phyloP scores from a whole-genome alignment of 2,329 filamentous ascomycete species.

The Orbilia blumenaviensis region DNA sequence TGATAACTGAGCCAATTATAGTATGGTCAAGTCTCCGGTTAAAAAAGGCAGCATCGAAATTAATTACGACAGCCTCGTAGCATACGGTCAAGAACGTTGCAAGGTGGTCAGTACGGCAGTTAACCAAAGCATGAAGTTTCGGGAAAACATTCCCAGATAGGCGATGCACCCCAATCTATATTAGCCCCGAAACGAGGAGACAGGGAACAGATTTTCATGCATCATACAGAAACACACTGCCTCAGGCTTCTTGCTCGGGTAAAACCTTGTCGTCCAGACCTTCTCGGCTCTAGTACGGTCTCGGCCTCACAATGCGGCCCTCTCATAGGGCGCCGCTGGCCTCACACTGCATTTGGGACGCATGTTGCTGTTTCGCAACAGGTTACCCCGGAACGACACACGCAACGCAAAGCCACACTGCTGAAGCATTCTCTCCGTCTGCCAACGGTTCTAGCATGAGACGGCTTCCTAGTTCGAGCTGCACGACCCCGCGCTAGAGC shows the following conservation, averaged over 20 bases:
- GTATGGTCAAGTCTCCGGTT: neutral
- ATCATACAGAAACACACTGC: neutral
- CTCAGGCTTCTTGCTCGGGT: constrained; percentile 3
- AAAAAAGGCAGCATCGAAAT: neutral
- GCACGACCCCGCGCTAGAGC: constrained; percentile 2
- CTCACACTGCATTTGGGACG: neutral
- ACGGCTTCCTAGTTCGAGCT: constrained; percentile 12
- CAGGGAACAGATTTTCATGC: constrained; percentile 16
- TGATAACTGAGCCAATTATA: neutral
- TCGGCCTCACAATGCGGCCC: constrained; percentile 35
- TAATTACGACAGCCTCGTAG: no score
- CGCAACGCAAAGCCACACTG: constrained; percentile 42
- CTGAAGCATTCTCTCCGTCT: constrained; percentile 23
- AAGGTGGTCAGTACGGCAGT: no score
- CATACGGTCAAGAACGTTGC: no score
- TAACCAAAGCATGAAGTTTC: neutral
- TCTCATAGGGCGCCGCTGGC: constrained; percentile 24
- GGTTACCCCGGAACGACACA: constrained; percentile 26
- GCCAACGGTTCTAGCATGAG: constrained; percentile 22
- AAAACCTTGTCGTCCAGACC: constrained; percentile 7
- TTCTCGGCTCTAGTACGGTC: constrained; percentile 8
- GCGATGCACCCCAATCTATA: neutral
- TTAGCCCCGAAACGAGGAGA: neutral
- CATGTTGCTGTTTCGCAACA: constrained; percentile 31
- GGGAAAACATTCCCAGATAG: neutral